Base-by-base conservation (phyloP, 2,329 filamentous ascomycete species). In the Ascocoryne sarcoides region DNA sequence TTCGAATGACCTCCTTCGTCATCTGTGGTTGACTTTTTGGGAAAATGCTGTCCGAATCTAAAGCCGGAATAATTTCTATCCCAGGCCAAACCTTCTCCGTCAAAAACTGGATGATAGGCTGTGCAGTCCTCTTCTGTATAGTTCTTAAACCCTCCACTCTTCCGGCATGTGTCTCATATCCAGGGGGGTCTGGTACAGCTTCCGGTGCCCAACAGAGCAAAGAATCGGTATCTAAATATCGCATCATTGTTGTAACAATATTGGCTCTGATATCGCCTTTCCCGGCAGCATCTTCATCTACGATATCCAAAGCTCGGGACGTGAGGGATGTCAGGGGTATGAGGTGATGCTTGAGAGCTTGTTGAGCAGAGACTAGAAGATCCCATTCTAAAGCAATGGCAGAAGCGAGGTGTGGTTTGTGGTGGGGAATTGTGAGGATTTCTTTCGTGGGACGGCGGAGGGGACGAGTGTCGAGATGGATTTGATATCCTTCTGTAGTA, bases 321-420 rank as follows among this genome's bases (percentile, higher is more conserved):
- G 81, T 70, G 12, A 95, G 75, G 35, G 86, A 88, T 2, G 89
- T 96, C 48, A 98, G 69, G 10, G 92, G 92, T 50, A 95, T 90
- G 35, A 93, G 76, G 64, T 96, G 87, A 44, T 84, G 77, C 60
- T 82, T 85, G 29, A 89, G 74, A 0, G 88, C 86, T 63, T 96
- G 86, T 58, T 89, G 82, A 2, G 84, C 79, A 10, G 84, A 84
- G 17, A 80, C 73, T 45, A 98, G 73, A 36, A 82, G 70, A 60
- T 95, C 89, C 92, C 92, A 98, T 68, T 98, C 92, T 32, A 93
- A 66, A 3, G 90, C 92, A 47, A 98, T 79, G 42, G 86, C 85
- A 32, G 80, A 73, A 17, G 90, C 90, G 29, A 96, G 81, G 55
- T 87, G 75, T 21, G 79, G 79, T 65, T 95, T 96, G 42, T 72